These are phyloP conservation scores for Apiospora malaysiana DNA, from an alignment of 2,329 filamentous ascomycete species.

Conservation along the genomic window DNA sequence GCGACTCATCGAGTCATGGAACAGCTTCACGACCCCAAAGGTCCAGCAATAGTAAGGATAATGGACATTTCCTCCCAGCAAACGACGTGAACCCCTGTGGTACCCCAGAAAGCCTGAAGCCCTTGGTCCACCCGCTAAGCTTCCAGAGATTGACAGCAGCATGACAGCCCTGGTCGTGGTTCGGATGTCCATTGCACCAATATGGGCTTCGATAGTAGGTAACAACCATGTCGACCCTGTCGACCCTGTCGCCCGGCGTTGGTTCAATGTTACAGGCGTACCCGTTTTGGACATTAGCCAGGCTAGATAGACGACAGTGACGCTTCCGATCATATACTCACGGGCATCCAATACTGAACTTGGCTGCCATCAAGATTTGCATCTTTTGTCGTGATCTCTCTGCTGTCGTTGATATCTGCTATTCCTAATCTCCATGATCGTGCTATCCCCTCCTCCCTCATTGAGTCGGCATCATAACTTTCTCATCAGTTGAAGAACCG, in stretches of 20 bases:
- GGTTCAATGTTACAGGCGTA: background rate
- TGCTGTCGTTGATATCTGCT: background rate
- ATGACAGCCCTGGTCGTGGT: background rate
- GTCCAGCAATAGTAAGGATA: background rate
- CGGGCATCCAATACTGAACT: background rate
- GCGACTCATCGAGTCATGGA: conserved; percentile 14
- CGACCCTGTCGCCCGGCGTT: background rate
- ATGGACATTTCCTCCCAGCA: background rate
- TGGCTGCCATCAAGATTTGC: background rate
- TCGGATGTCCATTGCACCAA: background rate
- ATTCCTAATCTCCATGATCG: background rate
- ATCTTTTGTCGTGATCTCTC: background rate
- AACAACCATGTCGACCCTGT: background rate
- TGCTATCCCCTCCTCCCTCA: background rate
- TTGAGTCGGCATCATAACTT: background rate
- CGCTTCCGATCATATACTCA: background rate
- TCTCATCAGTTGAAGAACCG: background rate
- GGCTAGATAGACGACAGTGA: background rate
- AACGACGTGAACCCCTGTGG: background rate
- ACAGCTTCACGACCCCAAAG: background rate
- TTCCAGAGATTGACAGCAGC: background rate
- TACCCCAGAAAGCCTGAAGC: background rate
- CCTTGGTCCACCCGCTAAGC: background rate
- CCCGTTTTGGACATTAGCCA: background rate
- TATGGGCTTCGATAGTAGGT: background rate